These are phyloP conservation scores for Paratrypanosoma confusum DNA, from an alignment of 208 protist genomes.

Conservation along the genomic window DNA sequence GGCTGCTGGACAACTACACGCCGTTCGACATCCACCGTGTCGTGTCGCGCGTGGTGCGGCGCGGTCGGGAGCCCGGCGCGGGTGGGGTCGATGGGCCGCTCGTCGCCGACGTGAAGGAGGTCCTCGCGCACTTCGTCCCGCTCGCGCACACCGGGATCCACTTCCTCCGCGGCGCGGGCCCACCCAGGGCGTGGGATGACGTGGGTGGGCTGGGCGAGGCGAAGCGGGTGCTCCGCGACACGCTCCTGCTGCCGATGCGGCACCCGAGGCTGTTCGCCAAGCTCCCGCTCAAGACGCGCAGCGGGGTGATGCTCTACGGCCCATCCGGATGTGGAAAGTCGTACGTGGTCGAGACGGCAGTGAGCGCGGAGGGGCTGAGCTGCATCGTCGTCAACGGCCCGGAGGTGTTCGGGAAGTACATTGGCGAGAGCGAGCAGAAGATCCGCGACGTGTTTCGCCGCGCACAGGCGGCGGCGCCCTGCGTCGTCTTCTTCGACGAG, in stretches of 20 bases:
- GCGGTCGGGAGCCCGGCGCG: slow-evolving; percentile 10
- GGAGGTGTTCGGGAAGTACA: slow-evolving; percentile 92
- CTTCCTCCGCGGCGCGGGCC: slow-evolving; percentile 61
- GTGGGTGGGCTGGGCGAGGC: slow-evolving; percentile 88
- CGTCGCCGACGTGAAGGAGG: slow-evolving; percentile 16
- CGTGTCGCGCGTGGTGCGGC: slow-evolving; percentile 25
- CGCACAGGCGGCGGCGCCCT: slow-evolving; percentile 78
- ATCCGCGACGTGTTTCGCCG: slow-evolving; percentile 89
- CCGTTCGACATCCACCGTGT: slow-evolving; percentile 72
- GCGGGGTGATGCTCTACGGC: slow-evolving; percentile 89
- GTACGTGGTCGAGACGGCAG: slow-evolving; percentile 69
- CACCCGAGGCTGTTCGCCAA: slow-evolving; percentile 86
- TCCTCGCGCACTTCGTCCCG: slow-evolving; percentile 47
- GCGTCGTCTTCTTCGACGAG: slow-evolving; percentile 93
- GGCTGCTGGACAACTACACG: slow-evolving; percentile 82
- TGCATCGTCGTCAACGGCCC: slow-evolving; percentile 91
- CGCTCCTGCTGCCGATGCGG: slow-evolving; percentile 90
- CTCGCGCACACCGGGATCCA: slow-evolving; percentile 75
- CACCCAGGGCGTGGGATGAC: slow-evolving; percentile 36
- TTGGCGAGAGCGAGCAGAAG: slow-evolving; percentile 90
- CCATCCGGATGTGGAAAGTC: slow-evolving; percentile 88
- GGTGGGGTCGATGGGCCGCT: slow-evolving; percentile 3
- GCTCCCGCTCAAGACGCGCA: slow-evolving; percentile 83
- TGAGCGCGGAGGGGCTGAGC: slow-evolving; percentile 68
- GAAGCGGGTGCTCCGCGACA: slow-evolving; percentile 92